Conservation (phyloP, 768 basidiomycete genomes). For the Kwoniella botswanensis region DNA sequence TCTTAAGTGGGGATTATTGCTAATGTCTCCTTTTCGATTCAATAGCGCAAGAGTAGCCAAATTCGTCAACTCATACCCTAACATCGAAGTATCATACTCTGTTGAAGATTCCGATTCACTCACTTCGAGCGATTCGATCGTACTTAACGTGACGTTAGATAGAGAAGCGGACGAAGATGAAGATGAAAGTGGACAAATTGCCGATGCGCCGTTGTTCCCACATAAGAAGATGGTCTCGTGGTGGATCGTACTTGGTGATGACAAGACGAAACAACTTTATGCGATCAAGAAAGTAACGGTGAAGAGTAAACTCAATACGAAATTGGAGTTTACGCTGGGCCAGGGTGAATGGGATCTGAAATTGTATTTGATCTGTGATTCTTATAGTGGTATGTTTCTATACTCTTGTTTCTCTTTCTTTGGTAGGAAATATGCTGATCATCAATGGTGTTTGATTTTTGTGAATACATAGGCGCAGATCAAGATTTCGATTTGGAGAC, state of each 20-base stretch:
- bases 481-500: slow-evolving; percentile 84
- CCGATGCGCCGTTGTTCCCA: slow-evolving; percentile 94
- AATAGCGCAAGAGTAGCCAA: slow-evolving; percentile 87
- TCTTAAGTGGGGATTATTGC: too few relatives aligned
- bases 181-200: slow-evolving; percentile 73
- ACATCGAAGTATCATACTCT: slow-evolving; percentile 86
- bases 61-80: slow-evolving; percentile 96
- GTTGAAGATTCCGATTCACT: slow-evolving; percentile 82
- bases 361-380: slow-evolving; percentile 90
- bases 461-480: slow-evolving; percentile 66
- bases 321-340: slow-evolving; percentile 85
- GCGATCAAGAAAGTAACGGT: slow-evolving; percentile 84
- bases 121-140: slow-evolving; percentile 81
- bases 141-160: slow-evolving; percentile 75
- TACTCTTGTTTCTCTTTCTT: background rate
- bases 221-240: slow-evolving; percentile 88
- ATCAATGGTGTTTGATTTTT: background rate
- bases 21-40: background rate
- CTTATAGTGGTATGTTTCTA: slow-evolving; percentile 66
- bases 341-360: slow-evolving; percentile 75
- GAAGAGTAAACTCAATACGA: slow-evolving; percentile 71
- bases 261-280: slow-evolving; percentile 73
- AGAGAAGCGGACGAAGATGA: slow-evolving; percentile 70
- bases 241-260: slow-evolving; percentile 95
- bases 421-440: background rate